Evolutionary conservation across 2,329 filamentous ascomycete species (phyloP), one percentile per base, ranked within the genome.

Genomic region (Dactylellina haptotyla): DNA sequence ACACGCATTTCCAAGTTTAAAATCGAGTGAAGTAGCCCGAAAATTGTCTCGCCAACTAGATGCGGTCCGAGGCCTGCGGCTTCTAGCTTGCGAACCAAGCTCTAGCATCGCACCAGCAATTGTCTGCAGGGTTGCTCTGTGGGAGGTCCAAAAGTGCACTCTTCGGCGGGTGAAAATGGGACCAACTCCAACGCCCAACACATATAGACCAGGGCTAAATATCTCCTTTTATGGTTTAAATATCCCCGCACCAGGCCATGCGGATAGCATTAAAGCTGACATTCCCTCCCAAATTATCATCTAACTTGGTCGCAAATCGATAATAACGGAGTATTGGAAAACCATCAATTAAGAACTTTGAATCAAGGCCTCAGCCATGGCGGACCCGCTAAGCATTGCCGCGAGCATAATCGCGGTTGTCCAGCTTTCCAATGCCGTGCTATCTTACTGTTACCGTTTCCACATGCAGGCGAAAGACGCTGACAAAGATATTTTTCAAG

Each of bases 401-500:
- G 66, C 66, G 3, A 64, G 66, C 50, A 37, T 71, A 2, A 59
- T 71, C 10, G 58, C 66, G 6, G 41, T 70, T n/a, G 28, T 70
- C 14, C 56, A 70, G 20, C 37, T 57, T 28, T 63, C 65, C 4
- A 70, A 41, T 23, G 57, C 56, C 3, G 65, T 70, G 4, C 34
- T 70, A 26, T 50, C 65, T 5, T 70, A 62, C 57, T 70, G 65
- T 45, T 43, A 57, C 16, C 34, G 50, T n/a, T 70, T 63, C 28
- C 46, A 53, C 23, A 48, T 43, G 39, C 65, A 63, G 14, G 56
- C 45, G 16, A 62, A 57, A 34, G 65, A 61, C 23, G 39, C 58
- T 1, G 50, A 57, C 9, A 43, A 58, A 41, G 66, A 71, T 3
- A 71, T 71, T 30, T 28, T 32, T 10, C 16, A 57, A 16, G 51